Percentiles rank a stretch among this genome's conserved stretches.
These are phyloP conservation scores for Serendipita vermifera DNA, from an alignment of 768 basidiomycete species.

Conservation along the genomic window DNA sequence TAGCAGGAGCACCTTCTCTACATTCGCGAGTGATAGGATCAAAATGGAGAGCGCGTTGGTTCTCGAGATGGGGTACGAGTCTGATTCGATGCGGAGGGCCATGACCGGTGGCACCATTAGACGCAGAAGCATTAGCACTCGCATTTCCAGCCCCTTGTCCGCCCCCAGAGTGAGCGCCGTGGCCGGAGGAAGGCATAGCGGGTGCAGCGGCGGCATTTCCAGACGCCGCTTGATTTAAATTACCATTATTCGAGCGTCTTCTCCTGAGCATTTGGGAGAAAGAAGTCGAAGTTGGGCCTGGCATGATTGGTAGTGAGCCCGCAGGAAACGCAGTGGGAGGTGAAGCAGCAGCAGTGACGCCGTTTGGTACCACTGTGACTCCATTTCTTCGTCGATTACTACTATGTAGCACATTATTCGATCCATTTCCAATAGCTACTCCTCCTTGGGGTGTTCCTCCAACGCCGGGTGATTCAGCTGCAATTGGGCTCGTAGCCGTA, in stretches of 20 bases:
- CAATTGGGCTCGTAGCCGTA: background rate
- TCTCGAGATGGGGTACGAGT: slow-evolving; percentile 90
- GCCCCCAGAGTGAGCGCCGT: slow-evolving; percentile 20
- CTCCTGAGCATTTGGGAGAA: slow-evolving; percentile 53
- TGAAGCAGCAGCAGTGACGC: background rate
- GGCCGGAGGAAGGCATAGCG: slow-evolving; percentile 32
- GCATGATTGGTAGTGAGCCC: background rate
- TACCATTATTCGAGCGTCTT: slow-evolving; percentile 31
- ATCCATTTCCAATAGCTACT: background rate
- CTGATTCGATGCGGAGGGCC: slow-evolving; percentile 59
- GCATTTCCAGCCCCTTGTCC: background rate
- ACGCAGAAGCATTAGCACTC: background rate
- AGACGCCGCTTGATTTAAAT: background rate
- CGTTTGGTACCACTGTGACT: background rate
- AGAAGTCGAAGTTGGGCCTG: background rate
- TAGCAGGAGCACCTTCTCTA: slow-evolving; percentile 46
- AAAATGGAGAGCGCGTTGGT: slow-evolving; percentile 76
- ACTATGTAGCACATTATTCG: too few species aligned
- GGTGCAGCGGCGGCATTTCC: background rate
- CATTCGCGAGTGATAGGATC: slow-evolving; percentile 86
- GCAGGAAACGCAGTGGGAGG: background rate
- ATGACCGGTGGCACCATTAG: background rate
- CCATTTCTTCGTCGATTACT: background rate
- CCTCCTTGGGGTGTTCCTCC: background rate
- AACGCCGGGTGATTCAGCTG: background rate